These are phyloP conservation scores for Lachnellula occidentalis DNA, from an alignment of 2,329 filamentous ascomycete species.

Conservation along the genomic window DNA sequence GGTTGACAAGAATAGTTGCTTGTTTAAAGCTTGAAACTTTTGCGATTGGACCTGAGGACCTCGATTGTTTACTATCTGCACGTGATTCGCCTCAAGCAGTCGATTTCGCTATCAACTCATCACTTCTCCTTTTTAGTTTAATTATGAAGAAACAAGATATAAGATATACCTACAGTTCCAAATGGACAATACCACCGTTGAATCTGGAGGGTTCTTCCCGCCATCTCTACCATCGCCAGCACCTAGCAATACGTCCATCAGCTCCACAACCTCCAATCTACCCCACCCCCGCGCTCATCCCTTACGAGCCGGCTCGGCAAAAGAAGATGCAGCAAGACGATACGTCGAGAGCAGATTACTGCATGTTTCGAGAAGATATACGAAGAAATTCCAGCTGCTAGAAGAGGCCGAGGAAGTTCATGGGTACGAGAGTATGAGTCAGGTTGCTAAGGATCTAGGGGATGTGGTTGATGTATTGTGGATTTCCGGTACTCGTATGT, in stretches of 20 bases:
- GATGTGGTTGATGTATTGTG: conserved; percentile 74
- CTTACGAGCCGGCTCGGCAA: conserved; percentile 50
- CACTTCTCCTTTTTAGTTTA: not conserved
- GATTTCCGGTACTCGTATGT: conserved; percentile 80
- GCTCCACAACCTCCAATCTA: conserved; percentile 33
- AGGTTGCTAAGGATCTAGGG: conserved; percentile 67
- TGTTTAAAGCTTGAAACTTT: not conserved
- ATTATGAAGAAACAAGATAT: not conserved
- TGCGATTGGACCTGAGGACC: not conserved
- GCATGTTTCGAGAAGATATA: conserved; percentile 51
- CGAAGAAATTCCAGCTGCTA: conserved; percentile 51
- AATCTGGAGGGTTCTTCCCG: conserved; percentile 48
- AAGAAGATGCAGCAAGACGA: conserved; percentile 55
- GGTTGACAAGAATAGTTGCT: not conserved
- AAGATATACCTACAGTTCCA: not conserved
- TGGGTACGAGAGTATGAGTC: conserved; percentile 55
- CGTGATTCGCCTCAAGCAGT: not conserved
- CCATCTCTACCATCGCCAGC: conserved; percentile 45
- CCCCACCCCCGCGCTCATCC: conserved; percentile 51
- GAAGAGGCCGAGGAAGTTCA: conserved; percentile 48
- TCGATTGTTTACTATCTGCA: not conserved
- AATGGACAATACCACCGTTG: conserved; percentile 11
- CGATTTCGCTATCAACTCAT: not conserved
- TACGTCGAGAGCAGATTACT: conserved; percentile 50
- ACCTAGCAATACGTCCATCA: conserved; percentile 44